Conservation (phyloP, 768 basidiomycete genomes). For the Tephrocybe sp. region DNA sequence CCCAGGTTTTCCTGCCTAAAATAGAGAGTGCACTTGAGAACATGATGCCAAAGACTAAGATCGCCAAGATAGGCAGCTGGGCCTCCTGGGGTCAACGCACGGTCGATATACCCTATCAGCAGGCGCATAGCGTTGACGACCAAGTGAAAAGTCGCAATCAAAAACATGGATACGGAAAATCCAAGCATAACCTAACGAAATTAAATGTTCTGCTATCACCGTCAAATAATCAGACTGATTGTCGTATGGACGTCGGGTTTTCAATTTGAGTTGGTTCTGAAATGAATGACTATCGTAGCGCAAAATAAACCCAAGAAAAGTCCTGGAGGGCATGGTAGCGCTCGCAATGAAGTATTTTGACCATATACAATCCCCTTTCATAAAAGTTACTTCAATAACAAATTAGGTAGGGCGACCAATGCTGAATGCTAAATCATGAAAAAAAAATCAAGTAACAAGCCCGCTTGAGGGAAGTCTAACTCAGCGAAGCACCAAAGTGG, state of each 20-base stretch:
- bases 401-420: no score
- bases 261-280: not conserved
- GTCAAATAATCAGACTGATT: not conserved
- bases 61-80: slow-evolving; percentile 9
- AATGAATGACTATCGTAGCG: not conserved
- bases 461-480: no score
- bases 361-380: no score
- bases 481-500: no score
- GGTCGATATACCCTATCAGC: slow-evolving; percentile 6
- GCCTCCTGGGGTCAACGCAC: slow-evolving; percentile 2
- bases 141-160: slow-evolving; percentile 8
- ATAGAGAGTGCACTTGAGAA: slow-evolving; percentile 10
- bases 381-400: no score
- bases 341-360: no score
- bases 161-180: slow-evolving; percentile 8
- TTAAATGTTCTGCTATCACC: not conserved
- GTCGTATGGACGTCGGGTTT: not conserved
- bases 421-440: no score
- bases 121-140: slow-evolving; percentile 6
- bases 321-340: not conserved
- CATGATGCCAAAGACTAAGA: slow-evolving; percentile 7
- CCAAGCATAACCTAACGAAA: slow-evolving; percentile 4
- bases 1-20: slow-evolving; percentile 10
- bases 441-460: no score
- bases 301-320: not conserved